phyloP scores from a whole-genome alignment of 2,329 filamentous ascomycete species.

The Trichoderma hamatum region DNA sequence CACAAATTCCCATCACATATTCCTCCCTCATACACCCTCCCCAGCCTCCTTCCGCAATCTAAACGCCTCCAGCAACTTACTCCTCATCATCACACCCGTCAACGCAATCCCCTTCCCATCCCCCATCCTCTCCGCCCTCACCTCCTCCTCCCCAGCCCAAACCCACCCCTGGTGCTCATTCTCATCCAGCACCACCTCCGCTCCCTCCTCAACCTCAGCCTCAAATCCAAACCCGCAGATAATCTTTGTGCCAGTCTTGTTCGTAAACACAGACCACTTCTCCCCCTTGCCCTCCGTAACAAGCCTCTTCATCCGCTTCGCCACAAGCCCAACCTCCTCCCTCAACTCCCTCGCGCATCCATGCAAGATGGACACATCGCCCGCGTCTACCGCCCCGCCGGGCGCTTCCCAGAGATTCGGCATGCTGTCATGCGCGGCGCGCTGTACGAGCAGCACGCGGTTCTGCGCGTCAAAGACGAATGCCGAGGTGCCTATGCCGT shows the following conservation, averaged over 20 bases:
- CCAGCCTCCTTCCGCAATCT: constrained; percentile 31
- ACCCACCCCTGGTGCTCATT: constrained; percentile 47
- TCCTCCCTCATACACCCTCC: constrained; percentile 2
- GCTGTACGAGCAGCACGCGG: constrained; percentile 51
- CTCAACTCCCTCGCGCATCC: constrained; percentile 51
- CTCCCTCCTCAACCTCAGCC: constrained; percentile 37
- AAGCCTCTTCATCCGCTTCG: constrained; percentile 35
- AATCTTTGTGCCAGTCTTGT: constrained; percentile 38
- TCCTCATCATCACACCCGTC: constrained; percentile 36
- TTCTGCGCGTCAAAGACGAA: constrained; percentile 41
- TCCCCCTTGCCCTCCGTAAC: constrained; percentile 36
- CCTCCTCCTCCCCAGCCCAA: constrained; percentile 47
- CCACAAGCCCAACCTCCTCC: constrained; percentile 51
- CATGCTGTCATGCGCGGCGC: constrained; percentile 49
- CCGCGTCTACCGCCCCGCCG: constrained; percentile 50
- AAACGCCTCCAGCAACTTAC: constrained; percentile 39
- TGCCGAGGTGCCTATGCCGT: constrained; percentile 40
- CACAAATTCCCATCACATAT: neutral
- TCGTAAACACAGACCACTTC: constrained; percentile 39
- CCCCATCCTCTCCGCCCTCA: constrained; percentile 32
- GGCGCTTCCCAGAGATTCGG: constrained; percentile 54
- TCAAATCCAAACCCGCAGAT: constrained; percentile 43
- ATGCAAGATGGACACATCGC: constrained; percentile 47
- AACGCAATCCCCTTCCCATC: constrained; percentile 39
- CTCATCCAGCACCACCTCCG: constrained; percentile 42